Percentiles rank a stretch among this genome's conserved stretches.
phyloP scores from a whole-genome alignment of 2,329 filamentous ascomycete genomes.

The Cladosporium sp. region DNA sequence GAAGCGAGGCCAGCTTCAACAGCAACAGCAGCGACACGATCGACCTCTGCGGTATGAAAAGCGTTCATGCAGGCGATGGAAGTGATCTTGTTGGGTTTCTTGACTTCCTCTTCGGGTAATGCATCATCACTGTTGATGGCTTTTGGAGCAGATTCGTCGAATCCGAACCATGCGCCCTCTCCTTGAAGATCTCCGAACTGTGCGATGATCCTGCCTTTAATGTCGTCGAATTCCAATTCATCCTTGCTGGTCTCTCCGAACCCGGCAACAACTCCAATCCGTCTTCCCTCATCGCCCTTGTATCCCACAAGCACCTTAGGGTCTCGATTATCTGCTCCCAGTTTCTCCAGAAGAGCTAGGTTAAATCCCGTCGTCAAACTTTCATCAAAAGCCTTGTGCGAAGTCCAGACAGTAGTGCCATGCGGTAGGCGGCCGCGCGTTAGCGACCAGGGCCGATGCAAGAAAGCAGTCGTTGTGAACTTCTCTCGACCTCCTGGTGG shows the following conservation, averaged over 20 bases:
- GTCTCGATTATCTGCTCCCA: background rate
- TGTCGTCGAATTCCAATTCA: background rate
- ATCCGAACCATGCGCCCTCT: constrained; percentile 3
- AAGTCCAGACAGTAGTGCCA: constrained; percentile 4
- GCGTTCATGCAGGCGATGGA: constrained; percentile 19
- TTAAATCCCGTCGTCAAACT: constrained; percentile 13
- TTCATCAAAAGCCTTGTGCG: constrained; percentile 19
- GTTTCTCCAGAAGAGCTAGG: background rate
- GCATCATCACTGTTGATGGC: background rate
- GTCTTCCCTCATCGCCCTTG: constrained; percentile 17
- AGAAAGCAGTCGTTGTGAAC: constrained; percentile 2
- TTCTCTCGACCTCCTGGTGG: background rate
- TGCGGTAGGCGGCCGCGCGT: constrained; percentile 1
- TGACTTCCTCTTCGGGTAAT: background rate
- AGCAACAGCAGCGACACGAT: constrained; percentile 5
- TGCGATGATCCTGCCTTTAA: background rate
- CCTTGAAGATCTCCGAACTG: background rate
- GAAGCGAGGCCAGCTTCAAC: background rate
- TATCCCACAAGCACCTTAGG: constrained; percentile 13
- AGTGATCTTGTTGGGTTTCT: background rate
- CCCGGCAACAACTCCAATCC: constrained; percentile 6
- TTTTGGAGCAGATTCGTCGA: background rate
- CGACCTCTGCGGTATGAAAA: constrained; percentile 17
- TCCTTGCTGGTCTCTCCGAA: background rate
- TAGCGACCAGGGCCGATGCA: constrained; percentile 15